Conservation (phyloP, 805 yeast species). For the Saccharomycopsis olivae region DNA sequence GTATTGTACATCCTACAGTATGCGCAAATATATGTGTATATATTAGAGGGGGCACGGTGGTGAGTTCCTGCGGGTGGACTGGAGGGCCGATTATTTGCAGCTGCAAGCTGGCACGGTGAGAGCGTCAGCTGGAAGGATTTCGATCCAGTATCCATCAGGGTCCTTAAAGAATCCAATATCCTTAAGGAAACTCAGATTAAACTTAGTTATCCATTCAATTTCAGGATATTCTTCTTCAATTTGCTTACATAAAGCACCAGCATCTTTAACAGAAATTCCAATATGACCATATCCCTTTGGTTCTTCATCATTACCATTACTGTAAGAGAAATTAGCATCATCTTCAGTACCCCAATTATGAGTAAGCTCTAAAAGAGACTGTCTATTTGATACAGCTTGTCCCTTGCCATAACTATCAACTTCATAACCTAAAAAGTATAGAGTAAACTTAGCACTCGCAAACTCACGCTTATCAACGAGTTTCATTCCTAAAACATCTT, state of each 20-base stretch:
- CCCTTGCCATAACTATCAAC: slow-evolving; percentile 9
- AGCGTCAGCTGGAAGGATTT: slow-evolving; percentile 40
- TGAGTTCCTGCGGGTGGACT: too few relatives aligned
- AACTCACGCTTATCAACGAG: slow-evolving; percentile 45
- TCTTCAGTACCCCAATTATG: slow-evolving; percentile 93
- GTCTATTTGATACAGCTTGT: slow-evolving; percentile 36
- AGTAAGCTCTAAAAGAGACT: slow-evolving; percentile 79
- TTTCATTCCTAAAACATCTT: slow-evolving; percentile 72
- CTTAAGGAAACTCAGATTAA: slow-evolving; percentile 44
- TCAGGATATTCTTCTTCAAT: slow-evolving; percentile 36
- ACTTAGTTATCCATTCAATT: slow-evolving; percentile 48
- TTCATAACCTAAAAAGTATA: slow-evolving; percentile 77
- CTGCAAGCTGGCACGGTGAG: too few relatives aligned
- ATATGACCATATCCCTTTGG: slow-evolving; percentile 84
- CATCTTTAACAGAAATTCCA: slow-evolving; percentile 58
- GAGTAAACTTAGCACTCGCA: slow-evolving; percentile 66
- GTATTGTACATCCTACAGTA: too few relatives aligned
- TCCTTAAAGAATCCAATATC: slow-evolving; percentile 67
- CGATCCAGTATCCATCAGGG: slow-evolving; percentile 86
- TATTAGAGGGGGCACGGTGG: too few relatives aligned
- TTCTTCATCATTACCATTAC: slow-evolving; percentile 69
- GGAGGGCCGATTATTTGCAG: too few relatives aligned
- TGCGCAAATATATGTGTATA: too few relatives aligned
- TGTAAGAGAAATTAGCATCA: slow-evolving; percentile 68
- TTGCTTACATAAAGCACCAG: slow-evolving; percentile 39